Conservation (phyloP, 1,284 basidiomycete genomes). For the Sporisorium exsertum region DNA sequence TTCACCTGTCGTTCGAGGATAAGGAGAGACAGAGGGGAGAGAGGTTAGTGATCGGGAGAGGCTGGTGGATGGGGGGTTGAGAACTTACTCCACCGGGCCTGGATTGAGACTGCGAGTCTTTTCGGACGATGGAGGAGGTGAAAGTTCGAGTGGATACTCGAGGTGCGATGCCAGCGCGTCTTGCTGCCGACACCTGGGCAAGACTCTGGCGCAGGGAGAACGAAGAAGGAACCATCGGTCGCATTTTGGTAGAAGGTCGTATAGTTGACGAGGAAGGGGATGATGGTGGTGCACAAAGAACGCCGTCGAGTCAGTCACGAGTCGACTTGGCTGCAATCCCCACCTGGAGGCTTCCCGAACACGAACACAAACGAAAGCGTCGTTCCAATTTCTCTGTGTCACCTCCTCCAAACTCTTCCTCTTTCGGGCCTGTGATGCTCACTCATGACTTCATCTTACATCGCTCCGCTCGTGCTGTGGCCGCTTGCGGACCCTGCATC, state of each 20-base stretch:
- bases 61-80: not conserved
- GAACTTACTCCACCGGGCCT: constrained; percentile 25
- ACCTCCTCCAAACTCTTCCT: not conserved
- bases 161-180: not conserved
- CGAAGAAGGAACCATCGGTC: not conserved
- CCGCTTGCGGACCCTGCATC: not conserved
- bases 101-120: constrained; percentile 26
- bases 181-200: not conserved
- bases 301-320: not conserved
- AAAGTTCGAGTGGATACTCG: constrained; percentile 6
- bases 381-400: not conserved
- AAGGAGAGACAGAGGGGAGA: no score
- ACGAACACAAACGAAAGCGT: not conserved
- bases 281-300: not conserved
- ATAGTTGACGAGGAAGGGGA: not conserved
- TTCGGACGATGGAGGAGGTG: not conserved
- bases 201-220: not conserved
- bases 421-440: not conserved
- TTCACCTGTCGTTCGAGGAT: constrained; percentile 20
- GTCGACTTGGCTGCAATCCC: not conserved
- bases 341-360: not conserved
- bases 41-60: not conserved
- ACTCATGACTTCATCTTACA: constrained; percentile 6
- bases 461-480: not conserved
- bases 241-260: constrained; percentile 1